phyloP scores from a whole-genome alignment of 2,329 filamentous ascomycete species.

The Thielaviopsis musarum region DNA sequence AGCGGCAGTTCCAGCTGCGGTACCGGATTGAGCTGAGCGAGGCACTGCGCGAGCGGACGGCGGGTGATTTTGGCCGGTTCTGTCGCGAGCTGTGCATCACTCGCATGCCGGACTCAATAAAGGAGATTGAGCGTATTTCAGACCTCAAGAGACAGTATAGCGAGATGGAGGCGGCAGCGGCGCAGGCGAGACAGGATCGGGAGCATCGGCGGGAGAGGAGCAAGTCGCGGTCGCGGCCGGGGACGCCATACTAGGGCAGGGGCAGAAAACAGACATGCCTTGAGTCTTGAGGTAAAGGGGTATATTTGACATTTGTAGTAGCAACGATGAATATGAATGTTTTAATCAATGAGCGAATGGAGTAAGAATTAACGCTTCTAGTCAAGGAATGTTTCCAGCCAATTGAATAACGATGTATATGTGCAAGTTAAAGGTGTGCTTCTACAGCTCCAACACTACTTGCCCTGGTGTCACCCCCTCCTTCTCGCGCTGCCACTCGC shows the following conservation, averaged over 20 bases:
- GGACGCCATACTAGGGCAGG: background rate
- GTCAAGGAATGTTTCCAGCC: too few species aligned
- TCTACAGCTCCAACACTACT: background rate
- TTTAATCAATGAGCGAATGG: too few species aligned
- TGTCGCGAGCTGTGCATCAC: conserved; percentile 52
- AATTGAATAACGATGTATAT: too few species aligned
- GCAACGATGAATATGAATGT: background rate
- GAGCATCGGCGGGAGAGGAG: background rate
- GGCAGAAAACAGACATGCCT: background rate
- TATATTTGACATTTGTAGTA: background rate
- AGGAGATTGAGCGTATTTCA: conserved; percentile 28
- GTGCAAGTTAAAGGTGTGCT: background rate
- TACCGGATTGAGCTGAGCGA: conserved; percentile 61
- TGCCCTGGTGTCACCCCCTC: background rate
- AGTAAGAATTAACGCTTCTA: too few species aligned
- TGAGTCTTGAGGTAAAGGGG: background rate
- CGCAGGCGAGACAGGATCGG: background rate
- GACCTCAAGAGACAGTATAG: conserved; percentile 8
- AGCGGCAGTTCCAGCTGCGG: conserved; percentile 60
- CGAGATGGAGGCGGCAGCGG: conserved; percentile 4
- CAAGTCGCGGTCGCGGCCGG: background rate
- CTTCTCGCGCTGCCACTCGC: conserved; percentile 32
- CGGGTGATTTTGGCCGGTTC: conserved; percentile 61
- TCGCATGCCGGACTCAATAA: conserved; percentile 42
- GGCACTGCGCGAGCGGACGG: conserved; percentile 61